A percentile compares a stretch with the other conserved stretches of the same genome.
phyloP scores from a whole-genome alignment of 2,329 filamentous ascomycete species.

The Colletotrichum chrysophilum region DNA sequence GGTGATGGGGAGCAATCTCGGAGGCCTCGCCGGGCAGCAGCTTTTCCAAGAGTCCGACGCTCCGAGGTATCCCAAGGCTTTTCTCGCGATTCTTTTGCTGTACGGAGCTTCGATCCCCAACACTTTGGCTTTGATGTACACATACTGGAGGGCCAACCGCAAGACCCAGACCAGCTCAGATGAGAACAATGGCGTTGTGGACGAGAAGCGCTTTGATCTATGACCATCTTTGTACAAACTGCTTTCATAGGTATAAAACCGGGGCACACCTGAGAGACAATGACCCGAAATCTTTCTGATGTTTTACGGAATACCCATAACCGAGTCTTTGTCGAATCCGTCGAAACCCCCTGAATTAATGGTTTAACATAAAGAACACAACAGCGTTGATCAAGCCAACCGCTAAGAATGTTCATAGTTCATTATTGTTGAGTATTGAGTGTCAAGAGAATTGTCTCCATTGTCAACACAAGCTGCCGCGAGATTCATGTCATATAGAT shows the following conservation, averaged over 20 bases:
- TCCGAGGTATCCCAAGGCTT: slow-evolving; percentile 14
- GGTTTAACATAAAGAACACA: not conserved
- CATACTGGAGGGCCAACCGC: slow-evolving; percentile 27
- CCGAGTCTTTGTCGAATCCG: not conserved
- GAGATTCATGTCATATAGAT: not conserved
- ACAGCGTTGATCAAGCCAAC: not conserved
- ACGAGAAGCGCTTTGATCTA: not conserved
- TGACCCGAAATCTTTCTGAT: not conserved
- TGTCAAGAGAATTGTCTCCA: not conserved
- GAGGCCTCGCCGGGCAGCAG: slow-evolving; percentile 4
- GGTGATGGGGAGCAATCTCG: slow-evolving; percentile 22
- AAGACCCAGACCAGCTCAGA: not conserved
- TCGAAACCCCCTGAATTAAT: not conserved
- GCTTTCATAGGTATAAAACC: not conserved
- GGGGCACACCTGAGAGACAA: not conserved
- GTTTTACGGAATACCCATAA: not conserved
- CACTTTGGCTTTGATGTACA: slow-evolving; percentile 22
- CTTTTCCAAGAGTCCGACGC: slow-evolving; percentile 18
- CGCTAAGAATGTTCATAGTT: not conserved
- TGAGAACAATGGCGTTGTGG: not conserved
- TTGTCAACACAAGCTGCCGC: not conserved
- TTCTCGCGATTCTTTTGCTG: slow-evolving; percentile 14
- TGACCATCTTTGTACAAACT: not conserved
- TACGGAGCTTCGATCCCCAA: slow-evolving; percentile 22
- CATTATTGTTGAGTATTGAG: not conserved